These are phyloP conservation scores for Phytopythium sindhum DNA, from an alignment of 352 stramenopile species.

Conservation along the genomic window DNA sequence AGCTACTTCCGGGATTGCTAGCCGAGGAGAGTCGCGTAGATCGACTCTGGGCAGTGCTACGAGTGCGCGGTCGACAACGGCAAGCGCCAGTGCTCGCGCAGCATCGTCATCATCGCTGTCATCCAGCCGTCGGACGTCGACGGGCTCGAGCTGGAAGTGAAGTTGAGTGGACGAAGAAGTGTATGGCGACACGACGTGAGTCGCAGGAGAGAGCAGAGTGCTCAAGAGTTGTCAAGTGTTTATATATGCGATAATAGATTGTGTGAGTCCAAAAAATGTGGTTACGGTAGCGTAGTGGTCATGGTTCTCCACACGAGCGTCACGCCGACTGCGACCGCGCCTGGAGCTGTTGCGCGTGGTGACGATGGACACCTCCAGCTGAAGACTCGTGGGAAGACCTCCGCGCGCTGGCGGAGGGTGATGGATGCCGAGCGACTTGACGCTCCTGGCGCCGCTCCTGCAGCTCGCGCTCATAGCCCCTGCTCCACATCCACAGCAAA, in stretches of 20 bases:
- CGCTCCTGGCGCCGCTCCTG: conserved; percentile 21
- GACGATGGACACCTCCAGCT: background rate
- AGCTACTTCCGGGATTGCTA: conserved; percentile 9
- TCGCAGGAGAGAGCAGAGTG: background rate
- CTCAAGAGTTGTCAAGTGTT: background rate
- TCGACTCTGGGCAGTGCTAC: conserved; percentile 8
- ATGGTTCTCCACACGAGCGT: background rate
- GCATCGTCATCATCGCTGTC: conserved; percentile 16
- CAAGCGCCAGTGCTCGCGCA: conserved; percentile 13
- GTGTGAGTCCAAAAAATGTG: background rate
- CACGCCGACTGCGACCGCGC: conserved; percentile 1
- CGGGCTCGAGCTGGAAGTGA: conserved; percentile 26
- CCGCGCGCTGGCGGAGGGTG: background rate
- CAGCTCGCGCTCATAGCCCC: conserved; percentile 40
- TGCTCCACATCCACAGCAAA: conserved; percentile 13
- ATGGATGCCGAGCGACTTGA: conserved; percentile 1
- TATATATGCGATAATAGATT: background rate
- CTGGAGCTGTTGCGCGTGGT: background rate
- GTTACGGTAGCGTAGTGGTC: background rate
- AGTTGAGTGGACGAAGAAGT: background rate
- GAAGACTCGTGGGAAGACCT: background rate
- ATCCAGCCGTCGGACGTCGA: conserved; percentile 11
- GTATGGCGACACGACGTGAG: background rate
- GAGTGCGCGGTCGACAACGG: conserved; percentile 12
- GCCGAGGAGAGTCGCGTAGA: conserved; percentile 14